Evolutionary conservation across 1,284 basidiomycete species (phyloP).

Genomic region (Ceratobasidium sp.): DNA sequence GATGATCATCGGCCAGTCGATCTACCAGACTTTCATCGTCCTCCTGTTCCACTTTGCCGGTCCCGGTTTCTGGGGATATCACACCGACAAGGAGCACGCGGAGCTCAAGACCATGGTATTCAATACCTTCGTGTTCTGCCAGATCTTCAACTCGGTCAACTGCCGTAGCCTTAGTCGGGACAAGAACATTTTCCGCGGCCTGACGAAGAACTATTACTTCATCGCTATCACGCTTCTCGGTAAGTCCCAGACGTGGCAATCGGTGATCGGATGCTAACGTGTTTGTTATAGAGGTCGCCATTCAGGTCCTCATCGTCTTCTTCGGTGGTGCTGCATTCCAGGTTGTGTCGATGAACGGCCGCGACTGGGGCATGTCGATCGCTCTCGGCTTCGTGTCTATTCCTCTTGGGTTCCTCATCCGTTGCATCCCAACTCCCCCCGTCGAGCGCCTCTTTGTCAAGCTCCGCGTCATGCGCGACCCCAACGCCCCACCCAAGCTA

Average conservation of each 20-base stretch:
- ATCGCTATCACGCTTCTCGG: conserved; percentile 85
- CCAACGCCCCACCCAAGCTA: conserved; percentile 69
- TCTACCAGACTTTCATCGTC: conserved; percentile 85
- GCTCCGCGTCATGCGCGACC: conserved; percentile 70
- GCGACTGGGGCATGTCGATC: conserved; percentile 93
- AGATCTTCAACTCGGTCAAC: conserved; percentile 95
- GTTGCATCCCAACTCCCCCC: conserved; percentile 81
- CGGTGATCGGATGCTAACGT: neutral
- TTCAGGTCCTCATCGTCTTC: conserved; percentile 90
- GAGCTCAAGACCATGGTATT: conserved; percentile 89
- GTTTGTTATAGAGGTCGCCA: conserved; percentile 70
- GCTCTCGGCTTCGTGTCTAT: conserved; percentile 86
- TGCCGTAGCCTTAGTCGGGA: conserved; percentile 84
- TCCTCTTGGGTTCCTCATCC: conserved; percentile 84
- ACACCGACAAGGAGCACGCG: conserved; percentile 53
- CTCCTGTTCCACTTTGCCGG: conserved; percentile 92
- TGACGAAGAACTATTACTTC: conserved; percentile 85
- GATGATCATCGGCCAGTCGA: conserved; percentile 90
- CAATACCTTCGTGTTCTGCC: conserved; percentile 96
- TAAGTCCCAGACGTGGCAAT: conserved; percentile 49
- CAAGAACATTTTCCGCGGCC: conserved; percentile 89
- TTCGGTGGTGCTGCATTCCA: conserved; percentile 92
- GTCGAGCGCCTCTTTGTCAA: conserved; percentile 76
- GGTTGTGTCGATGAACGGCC: conserved; percentile 78
- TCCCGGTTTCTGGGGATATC: conserved; percentile 69